Percentiles rank a stretch among this genome's conserved stretches.
phyloP scores from a whole-genome alignment of 768 basidiomycete genomes.

The Exidia glandulosa region DNA sequence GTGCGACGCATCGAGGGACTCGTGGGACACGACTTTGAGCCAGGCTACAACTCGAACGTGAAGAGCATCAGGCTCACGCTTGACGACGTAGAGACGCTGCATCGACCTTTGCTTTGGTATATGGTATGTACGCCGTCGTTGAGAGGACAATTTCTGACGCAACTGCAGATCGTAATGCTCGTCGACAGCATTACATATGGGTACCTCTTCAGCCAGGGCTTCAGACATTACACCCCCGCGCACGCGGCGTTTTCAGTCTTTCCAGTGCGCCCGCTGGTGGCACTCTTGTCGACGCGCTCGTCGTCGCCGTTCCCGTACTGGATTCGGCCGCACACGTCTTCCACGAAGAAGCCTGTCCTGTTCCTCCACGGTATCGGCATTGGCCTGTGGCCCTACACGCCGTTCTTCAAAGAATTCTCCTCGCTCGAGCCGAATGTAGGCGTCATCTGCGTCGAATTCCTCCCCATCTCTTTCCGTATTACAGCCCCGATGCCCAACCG shows the following conservation, averaged over 20 bases:
- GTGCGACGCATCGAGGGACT: constrained; percentile 27
- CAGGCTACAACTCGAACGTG: constrained; percentile 28
- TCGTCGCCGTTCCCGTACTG: constrained; percentile 31
- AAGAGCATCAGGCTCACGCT: constrained; percentile 41
- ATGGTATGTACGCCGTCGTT: no score
- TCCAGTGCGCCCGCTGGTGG: constrained; percentile 38
- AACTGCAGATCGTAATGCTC: no score
- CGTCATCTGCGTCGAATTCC: constrained; percentile 48
- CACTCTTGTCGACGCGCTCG: constrained; percentile 35
- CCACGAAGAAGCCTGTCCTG: constrained; percentile 39
- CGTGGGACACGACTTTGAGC: constrained; percentile 29
- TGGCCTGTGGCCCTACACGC: constrained; percentile 46
- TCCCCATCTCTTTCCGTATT: constrained; percentile 52
- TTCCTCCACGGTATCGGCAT: constrained; percentile 66
- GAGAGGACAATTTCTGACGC: no score
- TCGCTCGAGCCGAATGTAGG: constrained; percentile 38
- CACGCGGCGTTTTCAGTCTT: constrained; percentile 33
- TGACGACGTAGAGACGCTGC: constrained; percentile 43
- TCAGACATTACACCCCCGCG: constrained; percentile 37
- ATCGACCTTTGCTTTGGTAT: constrained; percentile 59
- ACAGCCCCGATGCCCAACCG: constrained; percentile 36
- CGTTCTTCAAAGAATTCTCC: constrained; percentile 38
- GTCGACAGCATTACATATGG: constrained; percentile 37
- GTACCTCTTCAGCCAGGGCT: constrained; percentile 32
- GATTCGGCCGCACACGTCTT: constrained; percentile 39